These are phyloP conservation scores for Colletotrichum sp. DNA, from an alignment of 2,329 filamentous ascomycete genomes.

Conservation along the genomic window DNA sequence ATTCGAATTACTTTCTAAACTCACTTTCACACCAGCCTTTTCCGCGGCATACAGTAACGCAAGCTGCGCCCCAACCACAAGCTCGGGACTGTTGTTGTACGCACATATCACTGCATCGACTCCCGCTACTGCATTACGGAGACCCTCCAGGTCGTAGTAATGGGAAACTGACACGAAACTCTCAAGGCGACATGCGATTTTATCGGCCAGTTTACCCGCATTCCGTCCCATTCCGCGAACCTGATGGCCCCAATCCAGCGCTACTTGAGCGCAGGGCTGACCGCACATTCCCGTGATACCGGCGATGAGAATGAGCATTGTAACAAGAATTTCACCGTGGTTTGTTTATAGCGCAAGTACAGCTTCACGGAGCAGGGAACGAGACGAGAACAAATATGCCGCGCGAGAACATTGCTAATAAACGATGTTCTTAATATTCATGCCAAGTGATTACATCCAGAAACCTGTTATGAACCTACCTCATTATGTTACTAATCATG, in stretches of 20 bases:
- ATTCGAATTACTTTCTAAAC: background rate
- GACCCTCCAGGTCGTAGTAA: background rate
- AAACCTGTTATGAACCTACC: background rate
- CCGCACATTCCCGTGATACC: background rate
- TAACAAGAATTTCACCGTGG: background rate
- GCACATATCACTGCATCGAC: background rate
- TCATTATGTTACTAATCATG: background rate
- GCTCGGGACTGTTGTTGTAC: background rate
- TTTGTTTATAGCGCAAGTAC: background rate
- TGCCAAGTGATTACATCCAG: background rate
- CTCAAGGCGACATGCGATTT: background rate
- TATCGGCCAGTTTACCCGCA: background rate
- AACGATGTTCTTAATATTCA: background rate
- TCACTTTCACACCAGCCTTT: background rate
- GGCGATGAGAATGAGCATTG: background rate
- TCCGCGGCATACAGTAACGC: background rate
- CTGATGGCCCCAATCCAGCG: background rate
- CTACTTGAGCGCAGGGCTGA: background rate
- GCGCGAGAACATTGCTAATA: background rate
- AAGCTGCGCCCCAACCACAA: background rate
- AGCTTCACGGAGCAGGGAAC: background rate
- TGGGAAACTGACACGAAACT: background rate
- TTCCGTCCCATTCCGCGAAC: background rate
- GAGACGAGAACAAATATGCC: background rate
- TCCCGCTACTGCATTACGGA: background rate